Evolutionary conservation across 768 basidiomycete genomes (phyloP).

Genomic region (Lentinula boryana): DNA sequence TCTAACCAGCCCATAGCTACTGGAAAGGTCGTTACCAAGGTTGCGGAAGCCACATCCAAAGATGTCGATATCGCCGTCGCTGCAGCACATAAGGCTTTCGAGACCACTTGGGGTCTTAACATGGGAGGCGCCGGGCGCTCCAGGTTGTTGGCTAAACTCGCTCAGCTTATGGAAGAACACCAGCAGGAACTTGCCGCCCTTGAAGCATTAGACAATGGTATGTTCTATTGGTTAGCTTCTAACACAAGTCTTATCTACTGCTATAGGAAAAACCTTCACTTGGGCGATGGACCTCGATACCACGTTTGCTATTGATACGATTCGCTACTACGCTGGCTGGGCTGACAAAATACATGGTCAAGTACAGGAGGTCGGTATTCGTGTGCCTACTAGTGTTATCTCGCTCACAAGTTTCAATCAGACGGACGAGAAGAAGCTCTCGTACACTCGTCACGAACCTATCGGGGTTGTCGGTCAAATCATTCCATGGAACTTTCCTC

Average conservation of each 20-base stretch:
- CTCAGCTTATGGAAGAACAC: conserved; percentile 41
- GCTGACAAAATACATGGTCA: conserved; percentile 47
- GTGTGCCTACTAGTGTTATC: neutral
- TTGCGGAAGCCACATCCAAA: conserved; percentile 46
- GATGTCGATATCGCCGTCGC: conserved; percentile 65
- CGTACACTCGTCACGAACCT: conserved; percentile 60
- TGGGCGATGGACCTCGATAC: conserved; percentile 13
- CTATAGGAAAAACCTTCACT: conserved; percentile 17
- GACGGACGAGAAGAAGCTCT: conserved; percentile 32
- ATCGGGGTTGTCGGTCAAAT: conserved; percentile 51
- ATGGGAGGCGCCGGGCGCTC: conserved; percentile 28
- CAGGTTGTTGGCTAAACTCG: conserved; percentile 36
- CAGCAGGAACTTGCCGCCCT: conserved; percentile 38
- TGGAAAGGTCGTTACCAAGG: conserved; percentile 46
- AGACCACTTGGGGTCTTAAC: conserved; percentile 35
- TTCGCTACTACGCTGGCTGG: conserved; percentile 47
- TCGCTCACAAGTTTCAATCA: neutral
- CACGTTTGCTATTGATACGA: conserved; percentile 21
- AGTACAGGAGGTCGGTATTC: conserved; percentile 24
- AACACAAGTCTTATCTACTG: neutral
- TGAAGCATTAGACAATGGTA: conserved; percentile 38
- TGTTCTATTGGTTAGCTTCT: neutral
- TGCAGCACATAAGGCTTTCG: conserved; percentile 42
- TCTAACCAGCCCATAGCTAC: conserved; percentile 32
- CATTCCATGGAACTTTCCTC: conserved; percentile 16